Percentiles rank a stretch among this genome's conserved stretches.
Evolutionary conservation across 495 filamentous ascomycete genomes (phyloP).

Genomic region (Trichodelitschia bisporula): DNA sequence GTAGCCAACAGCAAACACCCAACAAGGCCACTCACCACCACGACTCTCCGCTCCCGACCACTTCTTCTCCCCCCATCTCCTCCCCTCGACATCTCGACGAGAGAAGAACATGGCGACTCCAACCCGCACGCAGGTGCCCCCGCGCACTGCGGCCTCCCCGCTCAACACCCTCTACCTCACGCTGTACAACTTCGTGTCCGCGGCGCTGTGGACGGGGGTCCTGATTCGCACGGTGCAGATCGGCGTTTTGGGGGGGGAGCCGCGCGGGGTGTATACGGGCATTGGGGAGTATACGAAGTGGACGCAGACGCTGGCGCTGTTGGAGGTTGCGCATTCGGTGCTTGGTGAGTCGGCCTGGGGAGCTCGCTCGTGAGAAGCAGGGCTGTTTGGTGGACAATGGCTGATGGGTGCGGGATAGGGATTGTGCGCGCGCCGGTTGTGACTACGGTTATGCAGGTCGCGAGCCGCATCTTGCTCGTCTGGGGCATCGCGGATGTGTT

Average conservation of each 20-base stretch:
- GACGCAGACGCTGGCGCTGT: conserved; percentile 58
- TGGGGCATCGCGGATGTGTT: conserved; percentile 54
- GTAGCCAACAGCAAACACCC: no score
- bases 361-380: neutral
- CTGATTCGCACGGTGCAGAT: conserved; percentile 32
- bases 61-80: neutral
- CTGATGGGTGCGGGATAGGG: conserved; percentile 19
- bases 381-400: neutral
- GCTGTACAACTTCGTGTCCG: conserved; percentile 52
- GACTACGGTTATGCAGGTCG: conserved; percentile 78
- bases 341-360: conserved; percentile 23
- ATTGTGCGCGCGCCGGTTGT: conserved; percentile 61
- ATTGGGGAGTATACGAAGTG: conserved; percentile 41
- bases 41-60: neutral
- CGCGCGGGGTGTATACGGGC: conserved; percentile 20
- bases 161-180: neutral
- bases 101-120: no score
- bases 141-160: neutral
- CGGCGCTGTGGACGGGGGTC: conserved; percentile 48
- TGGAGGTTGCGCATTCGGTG: conserved; percentile 63
- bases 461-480: conserved; percentile 56
- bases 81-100: neutral
- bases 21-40: neutral
- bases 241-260: conserved; percentile 3
- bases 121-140: no score